Evolutionary conservation across 768 basidiomycete genomes (phyloP).

Genomic region (Rubroboletus pulcherrimus): DNA sequence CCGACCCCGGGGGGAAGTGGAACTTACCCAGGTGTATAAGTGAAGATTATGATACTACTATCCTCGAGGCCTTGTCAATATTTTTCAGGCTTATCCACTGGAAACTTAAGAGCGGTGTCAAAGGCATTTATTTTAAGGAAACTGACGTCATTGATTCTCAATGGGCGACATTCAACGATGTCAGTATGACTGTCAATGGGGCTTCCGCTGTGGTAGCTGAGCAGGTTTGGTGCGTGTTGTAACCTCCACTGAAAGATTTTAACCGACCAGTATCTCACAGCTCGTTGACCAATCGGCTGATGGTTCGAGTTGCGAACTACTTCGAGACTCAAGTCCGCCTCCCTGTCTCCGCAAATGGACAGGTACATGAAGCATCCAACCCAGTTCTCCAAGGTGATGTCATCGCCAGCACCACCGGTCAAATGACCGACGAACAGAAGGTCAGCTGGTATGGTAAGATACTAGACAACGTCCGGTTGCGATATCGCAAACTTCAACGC

Average conservation of each 20-base stretch:
- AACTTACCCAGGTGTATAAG: conserved; percentile 83
- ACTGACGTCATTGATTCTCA: conserved; percentile 97
- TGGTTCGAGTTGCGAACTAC: conserved; percentile 89
- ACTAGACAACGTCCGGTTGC: conserved; percentile 84
- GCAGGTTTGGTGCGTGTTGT: conserved; percentile 75
- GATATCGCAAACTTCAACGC: conserved; percentile 91
- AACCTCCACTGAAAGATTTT: not conserved
- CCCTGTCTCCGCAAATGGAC: conserved; percentile 44
- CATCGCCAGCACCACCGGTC: conserved; percentile 35
- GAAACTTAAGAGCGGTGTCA: conserved; percentile 91
- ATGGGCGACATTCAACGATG: conserved; percentile 92
- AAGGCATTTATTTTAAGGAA: conserved; percentile 95
- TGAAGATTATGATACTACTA: conserved; percentile 85
- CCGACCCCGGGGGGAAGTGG: conserved; percentile 88
- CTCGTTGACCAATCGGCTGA: conserved; percentile 86
- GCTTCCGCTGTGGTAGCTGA: conserved; percentile 92
- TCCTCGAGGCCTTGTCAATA: conserved; percentile 79
- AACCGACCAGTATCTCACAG: conserved; percentile 37
- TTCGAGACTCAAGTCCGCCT: conserved; percentile 92
- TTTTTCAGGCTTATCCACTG: conserved; percentile 95
- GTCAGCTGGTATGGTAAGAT: conserved; percentile 90
- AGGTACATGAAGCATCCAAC: conserved; percentile 25
- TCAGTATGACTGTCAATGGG: conserved; percentile 80
- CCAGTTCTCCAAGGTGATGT: conserved; percentile 36
- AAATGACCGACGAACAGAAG: conserved; percentile 80